Base-by-base conservation (phyloP, 192 early-diverging fungal species). In the Dissophora globulifera region DNA sequence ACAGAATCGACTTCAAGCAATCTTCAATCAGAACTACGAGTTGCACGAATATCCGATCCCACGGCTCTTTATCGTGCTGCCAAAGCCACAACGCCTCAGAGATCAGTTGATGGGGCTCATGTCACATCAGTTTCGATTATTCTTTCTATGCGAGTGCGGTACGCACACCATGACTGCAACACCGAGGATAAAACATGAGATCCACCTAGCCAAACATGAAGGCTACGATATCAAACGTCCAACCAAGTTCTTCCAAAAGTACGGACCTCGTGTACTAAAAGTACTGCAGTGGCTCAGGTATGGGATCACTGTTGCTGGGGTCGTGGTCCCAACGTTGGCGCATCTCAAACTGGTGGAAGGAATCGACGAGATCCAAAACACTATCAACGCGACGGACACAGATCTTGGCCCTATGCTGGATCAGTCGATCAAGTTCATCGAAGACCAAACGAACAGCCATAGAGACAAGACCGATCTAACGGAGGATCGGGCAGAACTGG, bases 11-110 rank as follows among this genome's bases (percentile, higher is more conserved):
- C 25, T 67, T 12, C 54, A 19, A n/a, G 64, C 64, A 4, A 47
- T 67, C 15, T 16, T 67, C 30, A 50, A 32, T 3, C 64, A 67
- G 31, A 67, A 42, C 2, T 67, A 67, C 23, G 54, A 67, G 15
- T 17, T 67, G 17, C 52, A 67, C 31, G 64, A 67, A 33, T 65
- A 65, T 17, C 51, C 62, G 3, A 65, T 65, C 13, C 62, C 62
- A 2, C 42, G 49, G 0, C 22, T 54, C 16, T 65, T 65, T 27
- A 65, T 65, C 30, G 52, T 65, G 13, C 51, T 65, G 9, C 51
- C 62, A 31, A 50, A 52, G 38, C 29, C 27, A 32, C 5, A 13
- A 3, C 6, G 22, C 1, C 17, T 4, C 29, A 33, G 23, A 25
- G 30, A 35, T 1, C n/a, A 3, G 42, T 17, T 65, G 12, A 17